phyloP scores from a whole-genome alignment of 2,329 filamentous ascomycete species.

The Sclerotinia glacialis region DNA sequence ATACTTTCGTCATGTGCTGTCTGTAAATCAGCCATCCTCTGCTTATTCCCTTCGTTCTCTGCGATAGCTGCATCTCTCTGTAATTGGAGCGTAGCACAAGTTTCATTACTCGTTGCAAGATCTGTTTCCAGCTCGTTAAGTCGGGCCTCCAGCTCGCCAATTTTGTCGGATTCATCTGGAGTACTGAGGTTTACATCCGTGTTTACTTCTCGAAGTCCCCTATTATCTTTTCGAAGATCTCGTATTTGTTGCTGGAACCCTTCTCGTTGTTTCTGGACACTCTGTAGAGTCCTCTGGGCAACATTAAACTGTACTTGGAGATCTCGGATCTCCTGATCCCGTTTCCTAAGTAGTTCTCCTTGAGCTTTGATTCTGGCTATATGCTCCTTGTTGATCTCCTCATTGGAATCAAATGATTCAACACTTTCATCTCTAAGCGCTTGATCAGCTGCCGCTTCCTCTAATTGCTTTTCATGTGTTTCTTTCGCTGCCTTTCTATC shows the following conservation, averaged over 20 bases:
- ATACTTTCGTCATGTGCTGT: conserved; percentile 3
- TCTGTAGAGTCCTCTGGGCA: not conserved
- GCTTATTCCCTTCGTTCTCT: not conserved
- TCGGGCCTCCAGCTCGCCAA: not conserved
- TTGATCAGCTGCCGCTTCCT: not conserved
- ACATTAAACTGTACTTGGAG: not conserved
- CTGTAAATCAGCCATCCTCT: conserved; percentile 1
- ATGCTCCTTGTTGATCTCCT: conserved; percentile 11
- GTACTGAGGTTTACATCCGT: fast-evolving
- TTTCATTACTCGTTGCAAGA: not conserved
- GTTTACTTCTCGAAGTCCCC: not conserved
- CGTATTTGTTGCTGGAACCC: not conserved
- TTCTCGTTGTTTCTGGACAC: not conserved
- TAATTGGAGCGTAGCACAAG: not conserved
- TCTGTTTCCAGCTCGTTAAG: not conserved
- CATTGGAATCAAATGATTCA: not conserved
- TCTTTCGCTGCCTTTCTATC: not conserved
- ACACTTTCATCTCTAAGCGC: not conserved
- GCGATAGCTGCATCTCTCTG: conserved; percentile 14
- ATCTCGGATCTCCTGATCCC: not conserved
- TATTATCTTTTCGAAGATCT: not conserved
- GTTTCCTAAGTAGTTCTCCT: not conserved
- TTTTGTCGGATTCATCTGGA: not conserved
- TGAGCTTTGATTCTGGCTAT: conserved; percentile 2
- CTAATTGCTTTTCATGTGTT: not conserved